These are phyloP conservation scores for Epichloe scottii DNA, from an alignment of 2,329 filamentous ascomycete species.

Conservation along the genomic window DNA sequence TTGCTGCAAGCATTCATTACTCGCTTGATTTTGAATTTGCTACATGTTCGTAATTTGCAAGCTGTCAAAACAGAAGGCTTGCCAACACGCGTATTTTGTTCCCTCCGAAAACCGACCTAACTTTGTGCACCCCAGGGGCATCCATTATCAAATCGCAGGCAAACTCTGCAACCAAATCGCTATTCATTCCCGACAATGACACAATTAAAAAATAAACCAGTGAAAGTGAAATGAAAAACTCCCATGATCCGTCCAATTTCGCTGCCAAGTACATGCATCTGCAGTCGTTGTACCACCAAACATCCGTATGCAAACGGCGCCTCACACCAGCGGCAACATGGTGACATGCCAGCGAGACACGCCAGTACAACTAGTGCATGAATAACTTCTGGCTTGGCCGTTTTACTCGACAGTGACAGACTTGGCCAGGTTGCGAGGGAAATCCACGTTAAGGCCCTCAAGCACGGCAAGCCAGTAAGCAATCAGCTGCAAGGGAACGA, in stretches of 20 bases:
- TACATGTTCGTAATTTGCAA: background rate
- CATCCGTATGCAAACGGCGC: background rate
- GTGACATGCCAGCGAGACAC: slow-evolving; percentile 6
- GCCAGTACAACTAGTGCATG: background rate
- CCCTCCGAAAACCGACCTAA: background rate
- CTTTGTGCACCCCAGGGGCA: background rate
- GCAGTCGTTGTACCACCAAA: background rate
- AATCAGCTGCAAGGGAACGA: slow-evolving; percentile 94
- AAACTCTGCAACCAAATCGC: slow-evolving; percentile 7
- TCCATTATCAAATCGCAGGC: slow-evolving; percentile 6
- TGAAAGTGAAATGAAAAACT: slow-evolving; percentile 8
- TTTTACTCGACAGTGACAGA: slow-evolving; percentile 94
- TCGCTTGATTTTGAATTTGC: background rate
- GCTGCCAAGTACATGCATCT: slow-evolving; percentile 1
- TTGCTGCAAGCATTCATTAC: background rate
- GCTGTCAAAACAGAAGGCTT: background rate
- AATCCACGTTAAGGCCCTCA: slow-evolving; percentile 94
- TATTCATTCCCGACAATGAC: slow-evolving; percentile 5
- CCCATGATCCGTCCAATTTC: slow-evolving; percentile 8
- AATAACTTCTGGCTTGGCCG: background rate
- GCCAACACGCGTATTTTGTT: background rate
- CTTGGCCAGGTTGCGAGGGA: slow-evolving; percentile 97
- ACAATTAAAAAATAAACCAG: background rate
- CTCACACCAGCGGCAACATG: slow-evolving; percentile 2
- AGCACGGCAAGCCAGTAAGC: slow-evolving; percentile 97